Percentiles rank a stretch among this genome's conserved stretches.
Evolutionary conservation across 148 eudicot species (phyloP).

Genomic region (Polygonum aviculare): DNA sequence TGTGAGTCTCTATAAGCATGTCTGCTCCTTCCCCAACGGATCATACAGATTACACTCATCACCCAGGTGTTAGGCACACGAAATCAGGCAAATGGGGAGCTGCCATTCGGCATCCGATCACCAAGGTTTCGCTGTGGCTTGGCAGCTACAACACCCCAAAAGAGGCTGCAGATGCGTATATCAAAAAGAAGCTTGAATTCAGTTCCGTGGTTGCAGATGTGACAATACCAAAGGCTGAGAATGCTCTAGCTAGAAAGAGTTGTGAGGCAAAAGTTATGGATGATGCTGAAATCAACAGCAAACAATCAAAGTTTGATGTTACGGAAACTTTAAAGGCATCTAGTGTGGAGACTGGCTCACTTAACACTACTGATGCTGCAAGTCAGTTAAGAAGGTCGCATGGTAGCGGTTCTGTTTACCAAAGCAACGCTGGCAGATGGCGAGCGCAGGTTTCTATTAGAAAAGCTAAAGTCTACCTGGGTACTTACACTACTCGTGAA

Average conservation of each 20-base stretch:
- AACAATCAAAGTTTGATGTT: not conserved
- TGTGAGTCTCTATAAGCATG: not conserved
- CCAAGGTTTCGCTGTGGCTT: conserved; percentile 14
- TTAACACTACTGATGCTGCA: not conserved
- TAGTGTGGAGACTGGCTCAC: not conserved
- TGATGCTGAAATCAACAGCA: not conserved
- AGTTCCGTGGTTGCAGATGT: not conserved
- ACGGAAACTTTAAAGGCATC: not conserved
- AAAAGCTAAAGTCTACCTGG: conserved; percentile 10
- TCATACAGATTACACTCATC: not conserved
- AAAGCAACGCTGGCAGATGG: conserved; percentile 20
- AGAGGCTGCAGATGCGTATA: conserved; percentile 20
- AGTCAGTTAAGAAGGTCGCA: not conserved
- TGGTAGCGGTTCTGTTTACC: not conserved
- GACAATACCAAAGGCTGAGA: not conserved
- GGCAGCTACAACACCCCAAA: conserved; percentile 16
- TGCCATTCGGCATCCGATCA: conserved; percentile 15
- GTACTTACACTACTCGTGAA: conserved; percentile 5
- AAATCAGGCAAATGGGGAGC: conserved; percentile 26
- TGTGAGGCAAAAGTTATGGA: not conserved
- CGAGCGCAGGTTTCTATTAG: conserved; percentile 18
- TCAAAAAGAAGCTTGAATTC: conserved; percentile 14
- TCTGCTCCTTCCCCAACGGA: not conserved
- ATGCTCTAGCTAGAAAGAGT: not conserved
- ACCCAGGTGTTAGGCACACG: conserved; percentile 15